Evolutionary conservation across 345 rosid species (phyloP), one percentile per base, ranked within the genome.

Genomic region (Sapria himalayana): DNA sequence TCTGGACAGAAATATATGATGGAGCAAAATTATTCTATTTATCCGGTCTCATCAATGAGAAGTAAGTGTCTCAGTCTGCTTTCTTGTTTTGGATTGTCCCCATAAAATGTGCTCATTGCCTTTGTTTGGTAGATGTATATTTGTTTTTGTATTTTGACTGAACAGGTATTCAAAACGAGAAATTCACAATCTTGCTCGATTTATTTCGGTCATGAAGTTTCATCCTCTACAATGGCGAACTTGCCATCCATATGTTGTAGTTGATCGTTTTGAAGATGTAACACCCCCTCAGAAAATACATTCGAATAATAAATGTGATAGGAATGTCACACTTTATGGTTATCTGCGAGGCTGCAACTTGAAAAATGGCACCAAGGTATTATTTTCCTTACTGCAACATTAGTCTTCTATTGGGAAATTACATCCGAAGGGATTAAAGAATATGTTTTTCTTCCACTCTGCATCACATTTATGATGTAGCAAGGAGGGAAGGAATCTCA

Each of bases 331-430:
- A 2, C 50, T 79, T 40, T 89, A 70, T 59, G 98, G 98, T 45
- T 89, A 82, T 64, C 48, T 89, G 59, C 78, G 94, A 34, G 98
- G 98, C 44, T 89, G 93, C 63, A 89, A 89, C 61, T 56, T 89
- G 70, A 89, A 72, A 60, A 76, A 60, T 54, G 93, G 82, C 52
- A 71, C 67, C 36, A 89, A 78, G 94, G 98, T 89, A 56, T 21
- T 15, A 24, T 34, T 14, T n/a, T 41, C 41, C 17, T 7, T 29
- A 5, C 45, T 46, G 11, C 19, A 5, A 19, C 16, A 0, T 34
- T 11, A 33, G 29, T 33, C 16, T 17, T n/a, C n/a, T n/a, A n/a
- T n/a, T n/a, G n/a, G n/a, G n/a, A n/a, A n/a, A n/a, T n/a, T n/a
- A n/a, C n/a, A n/a, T n/a, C n/a, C n/a, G n/a, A n/a, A n/a, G n/a